A percentile compares a stretch with the other conserved stretches of the same genome.
These are phyloP conservation scores for Stagonosporopsis tanaceti DNA, from an alignment of 2,329 filamentous ascomycete genomes.

Conservation along the genomic window DNA sequence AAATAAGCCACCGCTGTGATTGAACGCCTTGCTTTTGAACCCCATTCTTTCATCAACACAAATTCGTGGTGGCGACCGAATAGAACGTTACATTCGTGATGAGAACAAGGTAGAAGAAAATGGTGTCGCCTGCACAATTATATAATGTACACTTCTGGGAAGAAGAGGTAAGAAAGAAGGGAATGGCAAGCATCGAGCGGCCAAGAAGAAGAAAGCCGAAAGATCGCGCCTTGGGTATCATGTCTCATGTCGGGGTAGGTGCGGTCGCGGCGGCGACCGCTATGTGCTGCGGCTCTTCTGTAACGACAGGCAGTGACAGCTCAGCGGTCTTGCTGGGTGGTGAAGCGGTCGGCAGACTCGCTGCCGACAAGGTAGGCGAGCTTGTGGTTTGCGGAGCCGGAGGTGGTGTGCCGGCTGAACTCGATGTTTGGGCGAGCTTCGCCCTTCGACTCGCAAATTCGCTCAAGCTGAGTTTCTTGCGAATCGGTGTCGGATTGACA, in stretches of 20 bases:
- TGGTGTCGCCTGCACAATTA: conserved; percentile 33
- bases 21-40: conserved; percentile 21
- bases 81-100: conserved; percentile 20
- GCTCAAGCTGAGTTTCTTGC: conserved; percentile 61
- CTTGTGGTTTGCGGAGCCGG: conserved; percentile 37
- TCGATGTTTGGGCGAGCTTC: conserved; percentile 44
- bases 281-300: conserved; percentile 35
- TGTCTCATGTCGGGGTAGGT: conserved; percentile 32
- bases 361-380: conserved; percentile 44
- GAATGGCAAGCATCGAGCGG: conserved; percentile 29
- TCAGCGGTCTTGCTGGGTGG: conserved; percentile 39
- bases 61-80: conserved; percentile 13
- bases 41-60: conserved; percentile 16
- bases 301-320: conserved; percentile 35
- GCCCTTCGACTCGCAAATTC: conserved; percentile 58
- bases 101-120: conserved; percentile 20
- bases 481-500: conserved; percentile 52
- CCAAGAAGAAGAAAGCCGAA: conserved; percentile 27
- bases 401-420: conserved; percentile 34
- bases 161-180: conserved; percentile 22
- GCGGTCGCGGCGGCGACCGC: conserved; percentile 12
- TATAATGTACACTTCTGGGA: conserved; percentile 44
- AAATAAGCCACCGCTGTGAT: conserved; percentile 9
- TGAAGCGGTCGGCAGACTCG: conserved; percentile 42
- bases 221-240: conserved; percentile 34